A percentile compares a stretch with the other conserved stretches of the same genome.
Evolutionary conservation across 768 basidiomycete species (phyloP).

Genomic region (Leccinum uliginosum): DNA sequence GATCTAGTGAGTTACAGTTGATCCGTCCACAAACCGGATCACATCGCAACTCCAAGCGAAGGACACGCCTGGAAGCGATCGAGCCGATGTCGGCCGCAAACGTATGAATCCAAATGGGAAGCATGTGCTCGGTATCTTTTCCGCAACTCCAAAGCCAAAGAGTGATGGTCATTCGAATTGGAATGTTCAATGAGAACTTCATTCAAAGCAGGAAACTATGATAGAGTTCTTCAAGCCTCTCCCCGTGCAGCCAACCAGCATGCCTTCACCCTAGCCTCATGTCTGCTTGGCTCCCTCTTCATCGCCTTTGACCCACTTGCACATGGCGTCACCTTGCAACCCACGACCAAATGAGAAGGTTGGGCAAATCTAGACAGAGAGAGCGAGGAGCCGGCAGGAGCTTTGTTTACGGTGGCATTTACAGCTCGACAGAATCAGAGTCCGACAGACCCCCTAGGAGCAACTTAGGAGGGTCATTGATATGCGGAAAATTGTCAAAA

Average conservation of each 20-base stretch:
- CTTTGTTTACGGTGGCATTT: constrained; percentile 37
- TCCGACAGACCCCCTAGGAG: constrained; percentile 45
- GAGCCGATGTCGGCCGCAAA: not conserved
- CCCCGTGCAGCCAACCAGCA: constrained; percentile 42
- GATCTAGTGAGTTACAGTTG: not conserved
- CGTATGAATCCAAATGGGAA: not conserved
- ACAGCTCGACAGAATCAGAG: constrained; percentile 34
- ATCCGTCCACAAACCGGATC: not conserved
- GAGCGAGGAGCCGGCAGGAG: constrained; percentile 27
- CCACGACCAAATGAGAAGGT: constrained; percentile 48
- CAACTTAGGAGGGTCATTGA: not conserved
- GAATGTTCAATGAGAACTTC: not conserved
- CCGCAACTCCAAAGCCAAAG: not conserved
- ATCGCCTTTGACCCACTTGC: constrained; percentile 44
- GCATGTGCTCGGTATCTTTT: not conserved
- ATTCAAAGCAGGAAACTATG: not conserved
- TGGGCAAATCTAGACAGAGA: constrained; percentile 39
- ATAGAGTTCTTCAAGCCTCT: constrained; percentile 10
- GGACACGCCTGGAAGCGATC: not conserved
- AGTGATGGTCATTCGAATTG: not conserved
- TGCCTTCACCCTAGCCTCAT: constrained; percentile 37
- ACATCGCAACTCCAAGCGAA: not conserved
- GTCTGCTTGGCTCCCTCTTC: constrained; percentile 35
- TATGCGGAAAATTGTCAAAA: not conserved
- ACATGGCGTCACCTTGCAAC: constrained; percentile 47